Evolutionary conservation across 1,284 basidiomycete species (phyloP), one percentile per base, ranked within the genome.

Genomic region (Earliella scabrosa): DNA sequence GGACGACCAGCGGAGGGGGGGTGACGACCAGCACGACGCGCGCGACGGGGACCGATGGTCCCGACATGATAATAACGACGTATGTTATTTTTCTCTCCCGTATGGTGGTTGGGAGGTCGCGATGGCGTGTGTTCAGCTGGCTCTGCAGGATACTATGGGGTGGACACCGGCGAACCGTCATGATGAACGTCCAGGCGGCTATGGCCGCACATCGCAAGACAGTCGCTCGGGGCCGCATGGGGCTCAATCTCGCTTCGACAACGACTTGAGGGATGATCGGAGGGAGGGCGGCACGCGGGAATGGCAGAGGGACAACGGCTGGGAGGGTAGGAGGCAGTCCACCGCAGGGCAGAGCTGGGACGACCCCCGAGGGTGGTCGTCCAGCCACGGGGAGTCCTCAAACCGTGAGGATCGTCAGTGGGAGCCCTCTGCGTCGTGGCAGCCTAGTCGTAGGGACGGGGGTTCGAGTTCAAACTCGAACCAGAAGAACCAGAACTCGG

Each of bases 81-180:
- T 63, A 55, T 34, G 61, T 14, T 4, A 40, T 45, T 59, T 41
- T 59, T 59, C 39, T 61, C 61, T 60, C 60, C 75, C 54, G 70
- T 73, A 50, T 73, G 76, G 68, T 81, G 82, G 81, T 50, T 74
- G 18, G 77, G 78, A 54, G 77, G 75, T 48, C 79, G 77, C 65
- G 77, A 79, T 50, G 75, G 74, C 54, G 66, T 68, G 53, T 72
- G 76, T 68, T 71, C 78, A 47, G 67, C 77, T 23, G 66, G 75
- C 69, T 56, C 77, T 77, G 63, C 69, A 75, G 46, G 85, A 85
- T 39, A 44, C 60, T 43, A 52, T 60, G 45, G 58, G 66, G 49
- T 64, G 66, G 62, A 61, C 61, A 67, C 56, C 64, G 51, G 64
- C 73, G 45, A 65, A 72, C 24, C 77, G 79, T 50, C 78, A 77